Base-by-base conservation (phyloP, 2,329 filamentous ascomycete species). In the Fusarium euwallaceae region DNA sequence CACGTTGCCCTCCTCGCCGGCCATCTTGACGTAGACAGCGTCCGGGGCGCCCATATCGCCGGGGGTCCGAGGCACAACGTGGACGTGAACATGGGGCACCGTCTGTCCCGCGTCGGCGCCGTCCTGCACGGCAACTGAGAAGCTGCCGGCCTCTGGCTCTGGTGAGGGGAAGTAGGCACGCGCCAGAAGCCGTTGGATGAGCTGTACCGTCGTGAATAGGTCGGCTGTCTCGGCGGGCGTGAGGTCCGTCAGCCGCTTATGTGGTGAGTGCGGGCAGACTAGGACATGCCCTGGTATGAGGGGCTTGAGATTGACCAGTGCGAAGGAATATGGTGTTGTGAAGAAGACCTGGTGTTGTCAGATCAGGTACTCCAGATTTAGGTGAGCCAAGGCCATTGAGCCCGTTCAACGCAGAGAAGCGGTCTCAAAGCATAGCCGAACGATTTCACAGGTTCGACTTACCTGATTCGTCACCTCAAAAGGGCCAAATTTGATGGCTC, bases 101-200 rank as follows among this genome's bases (percentile, higher is more conserved):
- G 95, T 98, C 88, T 99, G 97, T 0, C 97, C 97, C 1, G 97
- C 95, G 69, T 95, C 94, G 36, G 88, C 86, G 22, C 97, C 97
- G 82, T 99, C 97, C 82, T 99, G 97, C n/a, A 99, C 89, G 0
- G 96, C 95, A 60, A 99, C 92, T 81, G 98, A 98, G 84, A 98
- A 93, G 69, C 94, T 93, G 11, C 94, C 91, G 7, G 91, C 93
- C 37, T 88, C 83, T 11, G 83, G 81, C 48, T 78, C 89, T 88
- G 72, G 91, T 82, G 34, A 86, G 10, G 78, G 73, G 75, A 92
- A 91, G 79, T 91, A 91, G 39, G 85, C 82, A 17, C 82, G 83
- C 1, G 89, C 89, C 12, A 98, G 88, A 86, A 97, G 95, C 56
- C 88, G 89, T 78, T 95, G 92, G 7, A 97, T 92, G 45, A 91